Evolutionary conservation across 768 basidiomycete species (phyloP).

Genomic region (Candolleomyces efflorescens): DNA sequence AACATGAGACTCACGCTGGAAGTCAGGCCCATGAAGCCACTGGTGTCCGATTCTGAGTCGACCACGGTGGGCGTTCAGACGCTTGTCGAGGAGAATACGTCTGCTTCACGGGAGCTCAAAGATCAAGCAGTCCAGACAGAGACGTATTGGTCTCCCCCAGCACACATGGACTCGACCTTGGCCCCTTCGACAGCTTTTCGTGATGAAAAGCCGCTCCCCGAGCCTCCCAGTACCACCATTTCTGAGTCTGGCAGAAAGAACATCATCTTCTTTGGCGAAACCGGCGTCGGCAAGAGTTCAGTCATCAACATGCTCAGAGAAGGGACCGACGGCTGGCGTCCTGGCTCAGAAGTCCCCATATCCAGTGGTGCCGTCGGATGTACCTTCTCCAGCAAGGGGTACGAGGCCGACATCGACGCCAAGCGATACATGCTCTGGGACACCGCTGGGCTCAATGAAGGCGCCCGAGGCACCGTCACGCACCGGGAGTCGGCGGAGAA

Average conservation of each 20-base stretch:
- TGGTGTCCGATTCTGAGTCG: too few species aligned
- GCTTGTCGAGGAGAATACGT: too few species aligned
- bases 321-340: constrained; percentile 4
- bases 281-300: constrained; percentile 28
- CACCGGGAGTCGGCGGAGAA: constrained; percentile 14
- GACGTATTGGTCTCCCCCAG: too few species aligned
- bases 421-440: constrained; percentile 28
- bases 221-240: too few species aligned
- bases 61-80: too few species aligned
- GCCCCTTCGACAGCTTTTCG: too few species aligned
- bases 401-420: constrained; percentile 21
- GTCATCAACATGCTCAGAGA: constrained; percentile 29
- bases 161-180: too few species aligned
- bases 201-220: too few species aligned
- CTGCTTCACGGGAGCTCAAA: too few species aligned
- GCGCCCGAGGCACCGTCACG: constrained; percentile 14
- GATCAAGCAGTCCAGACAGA: too few species aligned
- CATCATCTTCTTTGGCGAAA: constrained; percentile 35
- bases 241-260: constrained; percentile 10
- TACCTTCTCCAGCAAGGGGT: constrained; percentile 25
- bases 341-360: constrained; percentile 14
- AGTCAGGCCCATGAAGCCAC: too few species aligned
- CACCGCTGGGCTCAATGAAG: constrained; percentile 37
- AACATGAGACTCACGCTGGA: too few species aligned
- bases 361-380: constrained; percentile 28